Percentiles rank a stretch among this genome's conserved stretches.
Conservation (phyloP, 2,329 filamentous ascomycete species). For the Aureobasidium sp. region DNA sequence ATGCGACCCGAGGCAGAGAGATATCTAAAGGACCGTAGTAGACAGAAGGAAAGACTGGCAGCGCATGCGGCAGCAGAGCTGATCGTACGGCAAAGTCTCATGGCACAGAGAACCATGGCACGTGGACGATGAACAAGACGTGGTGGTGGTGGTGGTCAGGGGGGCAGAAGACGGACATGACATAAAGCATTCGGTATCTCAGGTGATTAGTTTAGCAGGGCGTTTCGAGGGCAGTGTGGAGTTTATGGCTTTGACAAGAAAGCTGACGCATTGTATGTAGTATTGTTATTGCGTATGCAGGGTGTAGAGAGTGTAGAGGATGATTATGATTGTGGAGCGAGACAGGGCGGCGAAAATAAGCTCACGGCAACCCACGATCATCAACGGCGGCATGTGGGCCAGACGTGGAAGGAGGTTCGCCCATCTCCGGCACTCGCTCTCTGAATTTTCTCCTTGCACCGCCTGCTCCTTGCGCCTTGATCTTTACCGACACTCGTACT, state of each 20-base stretch:
- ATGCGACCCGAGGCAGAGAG: slow-evolving; percentile 86
- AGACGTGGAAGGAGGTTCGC: neutral
- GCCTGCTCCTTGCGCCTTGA: neutral
- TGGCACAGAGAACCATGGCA: slow-evolving; percentile 31
- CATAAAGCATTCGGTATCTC: neutral
- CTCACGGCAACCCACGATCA: neutral
- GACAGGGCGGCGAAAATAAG: neutral
- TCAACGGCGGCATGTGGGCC: neutral
- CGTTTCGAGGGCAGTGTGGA: neutral
- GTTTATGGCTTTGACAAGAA: neutral
- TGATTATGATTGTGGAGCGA: no score
- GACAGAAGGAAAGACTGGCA: slow-evolving; percentile 88
- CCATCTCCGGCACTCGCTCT: neutral
- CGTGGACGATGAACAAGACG: slow-evolving; percentile 10
- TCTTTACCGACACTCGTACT: neutral
- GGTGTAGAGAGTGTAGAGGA: no score
- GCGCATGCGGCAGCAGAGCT: slow-evolving; percentile 84
- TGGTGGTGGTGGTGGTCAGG: slow-evolving; percentile 1
- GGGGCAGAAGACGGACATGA: neutral
- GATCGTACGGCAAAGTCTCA: slow-evolving; percentile 88
- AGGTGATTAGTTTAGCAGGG: slow-evolving; percentile 3
- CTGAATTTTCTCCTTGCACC: neutral
- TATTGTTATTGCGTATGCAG: neutral
- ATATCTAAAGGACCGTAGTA: slow-evolving; percentile 82
- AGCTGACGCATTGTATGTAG: neutral